Conservation (phyloP, 2,329 filamentous ascomycete genomes). For the Cladosporium sp. region DNA sequence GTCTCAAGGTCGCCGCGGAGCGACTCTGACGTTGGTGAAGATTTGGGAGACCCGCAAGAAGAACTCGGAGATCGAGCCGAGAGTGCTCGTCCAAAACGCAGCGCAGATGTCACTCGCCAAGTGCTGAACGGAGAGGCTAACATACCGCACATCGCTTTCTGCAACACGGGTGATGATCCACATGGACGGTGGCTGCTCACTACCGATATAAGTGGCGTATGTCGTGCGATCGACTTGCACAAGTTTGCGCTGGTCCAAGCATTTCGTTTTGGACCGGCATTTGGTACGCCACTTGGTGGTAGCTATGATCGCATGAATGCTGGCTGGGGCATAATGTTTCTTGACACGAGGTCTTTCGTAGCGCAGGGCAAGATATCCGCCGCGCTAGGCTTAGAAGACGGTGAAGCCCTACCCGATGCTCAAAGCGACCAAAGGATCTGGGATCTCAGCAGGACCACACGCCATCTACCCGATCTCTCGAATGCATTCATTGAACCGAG, state of each 20-base stretch:
- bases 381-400: constrained; percentile 22
- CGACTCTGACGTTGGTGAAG: background rate
- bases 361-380: constrained; percentile 16
- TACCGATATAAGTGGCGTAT: constrained; percentile 44
- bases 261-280: constrained; percentile 20
- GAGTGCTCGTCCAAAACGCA: background rate
- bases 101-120: constrained; percentile 6
- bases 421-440: constrained; percentile 18
- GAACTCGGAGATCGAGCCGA: background rate
- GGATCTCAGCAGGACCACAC: constrained; percentile 26
- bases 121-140: constrained; percentile 34
- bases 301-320: constrained; percentile 27
- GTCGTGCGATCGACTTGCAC: constrained; percentile 26
- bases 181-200: constrained; percentile 52
- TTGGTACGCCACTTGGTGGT: background rate
- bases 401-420: constrained; percentile 17
- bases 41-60: background rate
- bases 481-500: constrained; percentile 7
- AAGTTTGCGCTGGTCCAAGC: constrained; percentile 17
- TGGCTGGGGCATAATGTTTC: constrained; percentile 34
- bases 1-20: background rate
- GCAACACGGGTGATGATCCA: constrained; percentile 51
- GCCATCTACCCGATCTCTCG: constrained; percentile 17
- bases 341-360: constrained; percentile 32
- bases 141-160: constrained; percentile 53